phyloP scores from a whole-genome alignment of 1,284 basidiomycete species.

The Bondarzewia mesenterica region DNA sequence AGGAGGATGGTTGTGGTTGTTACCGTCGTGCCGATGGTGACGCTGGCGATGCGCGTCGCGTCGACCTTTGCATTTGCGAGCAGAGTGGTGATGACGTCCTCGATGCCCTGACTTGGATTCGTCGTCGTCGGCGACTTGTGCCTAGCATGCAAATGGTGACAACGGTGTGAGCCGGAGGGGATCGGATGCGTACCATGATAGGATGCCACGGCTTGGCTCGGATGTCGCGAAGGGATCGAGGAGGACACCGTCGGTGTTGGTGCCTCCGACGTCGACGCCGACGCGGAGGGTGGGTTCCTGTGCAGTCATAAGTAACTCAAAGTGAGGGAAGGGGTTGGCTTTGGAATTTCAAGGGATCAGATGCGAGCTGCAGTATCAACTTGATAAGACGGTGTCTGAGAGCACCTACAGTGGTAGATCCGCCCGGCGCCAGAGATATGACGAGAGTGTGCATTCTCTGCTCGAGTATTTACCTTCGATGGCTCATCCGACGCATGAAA shows the following conservation, averaged over 20 bases:
- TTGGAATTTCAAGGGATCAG: no score
- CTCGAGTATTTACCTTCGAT: no score
- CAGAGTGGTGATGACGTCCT: constrained; percentile 32
- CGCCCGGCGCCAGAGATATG: no score
- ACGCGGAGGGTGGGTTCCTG: constrained; percentile 22
- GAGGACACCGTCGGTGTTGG: constrained; percentile 46
- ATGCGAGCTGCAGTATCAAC: no score
- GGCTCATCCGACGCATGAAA: no score
- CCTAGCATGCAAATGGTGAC: constrained; percentile 8
- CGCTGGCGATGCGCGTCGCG: constrained; percentile 27
- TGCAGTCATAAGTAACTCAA: no score
- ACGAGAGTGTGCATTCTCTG: no score
- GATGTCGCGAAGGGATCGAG: constrained; percentile 32
- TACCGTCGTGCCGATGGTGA: constrained; percentile 43
- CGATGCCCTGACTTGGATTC: constrained; percentile 45
- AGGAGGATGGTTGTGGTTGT: no score
- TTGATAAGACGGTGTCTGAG: no score
- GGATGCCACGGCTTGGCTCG: constrained; percentile 29
- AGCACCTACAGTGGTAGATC: no score
- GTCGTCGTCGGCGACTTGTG: constrained; percentile 44
- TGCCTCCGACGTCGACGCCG: constrained; percentile 43
- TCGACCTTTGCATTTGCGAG: constrained; percentile 26
- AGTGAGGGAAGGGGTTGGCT: no score
- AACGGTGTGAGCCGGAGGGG: background rate
- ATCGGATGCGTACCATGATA: constrained; percentile 26